Conservation (phyloP, 148 eudicot genomes). For the Polygonum aviculare region DNA sequence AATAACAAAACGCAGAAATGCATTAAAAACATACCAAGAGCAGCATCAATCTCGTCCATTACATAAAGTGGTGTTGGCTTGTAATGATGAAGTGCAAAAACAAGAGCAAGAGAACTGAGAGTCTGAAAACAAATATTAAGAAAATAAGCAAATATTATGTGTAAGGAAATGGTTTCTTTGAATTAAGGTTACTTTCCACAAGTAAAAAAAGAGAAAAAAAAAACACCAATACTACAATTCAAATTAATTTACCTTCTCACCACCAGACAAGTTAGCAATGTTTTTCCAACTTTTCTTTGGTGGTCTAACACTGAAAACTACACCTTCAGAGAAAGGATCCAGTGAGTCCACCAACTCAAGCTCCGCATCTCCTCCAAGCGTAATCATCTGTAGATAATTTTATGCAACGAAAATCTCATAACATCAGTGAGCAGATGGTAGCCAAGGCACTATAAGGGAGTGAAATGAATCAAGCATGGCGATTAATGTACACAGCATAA, state of each 20-base stretch:
- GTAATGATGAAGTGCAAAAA: slow-evolving; percentile 96
- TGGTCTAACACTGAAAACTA: slow-evolving; percentile 96
- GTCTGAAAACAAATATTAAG: slow-evolving; percentile 38
- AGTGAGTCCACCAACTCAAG: slow-evolving; percentile 94
- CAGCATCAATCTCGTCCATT: slow-evolving; percentile 99
- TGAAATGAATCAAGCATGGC: background rate
- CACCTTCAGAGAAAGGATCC: slow-evolving; percentile 98
- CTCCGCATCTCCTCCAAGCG: slow-evolving; percentile 98
- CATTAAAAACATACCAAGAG: slow-evolving; percentile 45
- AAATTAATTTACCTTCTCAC: slow-evolving; percentile 71
- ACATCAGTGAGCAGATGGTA: background rate
- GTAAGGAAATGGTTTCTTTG: background rate
- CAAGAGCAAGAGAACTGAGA: slow-evolving; percentile 91
- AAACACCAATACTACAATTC: background rate
- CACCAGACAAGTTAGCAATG: slow-evolving; percentile 94
- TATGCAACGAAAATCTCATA: background rate
- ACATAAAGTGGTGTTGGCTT: slow-evolving; percentile 96
- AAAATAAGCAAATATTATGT: background rate
- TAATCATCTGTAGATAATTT: slow-evolving; percentile 65
- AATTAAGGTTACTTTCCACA: background rate
- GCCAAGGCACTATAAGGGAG: too few species aligned
- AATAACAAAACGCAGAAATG: background rate
- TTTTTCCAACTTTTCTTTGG: slow-evolving; percentile 99
- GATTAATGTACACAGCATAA: background rate
- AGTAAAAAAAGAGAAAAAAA: background rate